phyloP scores from a whole-genome alignment of 129 eudicot genomes.

The Dittrichia graveolens region DNA sequence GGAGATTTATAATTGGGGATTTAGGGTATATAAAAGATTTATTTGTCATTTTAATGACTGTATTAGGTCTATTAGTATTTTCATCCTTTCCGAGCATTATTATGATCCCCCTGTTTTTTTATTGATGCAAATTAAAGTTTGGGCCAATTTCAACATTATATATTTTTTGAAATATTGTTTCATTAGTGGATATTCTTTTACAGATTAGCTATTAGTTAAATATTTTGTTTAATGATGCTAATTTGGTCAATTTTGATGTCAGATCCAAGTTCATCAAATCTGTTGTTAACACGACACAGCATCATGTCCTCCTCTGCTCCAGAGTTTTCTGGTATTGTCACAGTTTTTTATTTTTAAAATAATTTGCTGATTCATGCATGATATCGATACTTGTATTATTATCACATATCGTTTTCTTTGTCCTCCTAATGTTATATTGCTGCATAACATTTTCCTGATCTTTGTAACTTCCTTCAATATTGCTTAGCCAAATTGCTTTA shows the following conservation, averaged over 20 bases:
- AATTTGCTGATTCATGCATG: background rate
- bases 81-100: no score
- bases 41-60: no score
- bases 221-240: conserved; percentile 14
- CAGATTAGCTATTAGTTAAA: background rate
- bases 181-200: background rate
- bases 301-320: conserved; percentile 45
- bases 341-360: conserved; percentile 9
- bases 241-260: conserved; percentile 22
- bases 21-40: no score
- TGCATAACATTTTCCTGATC: conserved; percentile 16
- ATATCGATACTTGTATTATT: background rate
- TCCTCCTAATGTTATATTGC: conserved; percentile 13
- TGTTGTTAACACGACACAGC: conserved; percentile 32
- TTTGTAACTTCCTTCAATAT: background rate
- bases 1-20: no score
- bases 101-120: background rate
- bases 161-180: background rate
- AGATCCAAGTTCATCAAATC: conserved; percentile 24
- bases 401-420: background rate
- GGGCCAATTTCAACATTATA: background rate
- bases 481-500: background rate
- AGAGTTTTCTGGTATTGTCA: conserved; percentile 32
- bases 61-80: no score
- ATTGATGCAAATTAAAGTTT: background rate